phyloP scores from a whole-genome alignment of 176 grass and related monocot genomes.

The Rhynchospora pubera region DNA sequence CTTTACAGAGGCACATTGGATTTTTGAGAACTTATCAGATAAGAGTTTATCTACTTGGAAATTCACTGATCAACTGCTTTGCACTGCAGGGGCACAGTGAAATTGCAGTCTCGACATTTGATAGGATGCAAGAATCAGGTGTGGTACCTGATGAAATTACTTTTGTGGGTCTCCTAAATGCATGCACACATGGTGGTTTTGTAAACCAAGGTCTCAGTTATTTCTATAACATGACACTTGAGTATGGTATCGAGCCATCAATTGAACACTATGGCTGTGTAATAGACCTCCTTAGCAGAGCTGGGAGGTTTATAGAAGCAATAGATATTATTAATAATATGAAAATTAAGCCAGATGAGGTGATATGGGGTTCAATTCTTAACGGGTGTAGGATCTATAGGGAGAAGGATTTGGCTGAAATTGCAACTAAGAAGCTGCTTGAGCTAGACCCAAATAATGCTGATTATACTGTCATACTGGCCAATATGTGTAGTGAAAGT shows the following conservation, averaged over 20 bases:
- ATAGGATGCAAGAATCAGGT: slow-evolving; percentile 35
- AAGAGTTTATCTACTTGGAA: slow-evolving; percentile 54
- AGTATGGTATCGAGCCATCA: slow-evolving; percentile 45
- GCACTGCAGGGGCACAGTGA: slow-evolving; percentile 47
- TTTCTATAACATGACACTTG: slow-evolving; percentile 40
- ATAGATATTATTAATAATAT: slow-evolving; percentile 53
- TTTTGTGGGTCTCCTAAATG: slow-evolving; percentile 65
- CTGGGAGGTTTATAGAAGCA: slow-evolving; percentile 56
- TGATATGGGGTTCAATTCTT: slow-evolving; percentile 74
- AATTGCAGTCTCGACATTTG: slow-evolving; percentile 33
- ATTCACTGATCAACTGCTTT: slow-evolving; percentile 71
- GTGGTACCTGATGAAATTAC: slow-evolving; percentile 62
- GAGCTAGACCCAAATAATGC: slow-evolving; percentile 50
- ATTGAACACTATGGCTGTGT: slow-evolving; percentile 85
- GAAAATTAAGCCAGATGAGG: slow-evolving; percentile 49
- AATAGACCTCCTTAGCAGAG: slow-evolving; percentile 64
- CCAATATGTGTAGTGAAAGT: slow-evolving; percentile 70
- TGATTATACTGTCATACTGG: slow-evolving; percentile 64
- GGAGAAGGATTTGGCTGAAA: slow-evolving; percentile 44
- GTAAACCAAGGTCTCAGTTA: slow-evolving; percentile 52
- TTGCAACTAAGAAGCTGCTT: slow-evolving; percentile 44
- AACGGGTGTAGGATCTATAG: slow-evolving; percentile 60
- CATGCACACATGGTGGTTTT: slow-evolving; percentile 72
- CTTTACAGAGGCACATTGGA: slow-evolving; percentile 46
- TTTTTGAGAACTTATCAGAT: slow-evolving; percentile 46